Base-by-base conservation (phyloP, 2,329 filamentous ascomycete species). In the Fusarium gaditjirri region DNA sequence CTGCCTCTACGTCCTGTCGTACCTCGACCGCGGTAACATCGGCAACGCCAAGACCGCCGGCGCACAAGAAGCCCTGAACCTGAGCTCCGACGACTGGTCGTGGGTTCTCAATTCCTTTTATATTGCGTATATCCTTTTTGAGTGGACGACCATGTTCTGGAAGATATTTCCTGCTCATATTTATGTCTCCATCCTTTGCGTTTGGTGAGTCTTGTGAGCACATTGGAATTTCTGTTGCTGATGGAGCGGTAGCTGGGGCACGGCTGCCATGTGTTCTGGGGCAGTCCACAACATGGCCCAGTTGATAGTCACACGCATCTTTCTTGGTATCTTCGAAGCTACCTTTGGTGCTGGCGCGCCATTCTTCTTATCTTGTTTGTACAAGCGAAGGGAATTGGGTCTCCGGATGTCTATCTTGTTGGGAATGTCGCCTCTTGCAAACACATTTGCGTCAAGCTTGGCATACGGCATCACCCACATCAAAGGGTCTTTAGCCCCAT, bases 51-150 rank as follows among this genome's bases (percentile, higher is more conserved):
- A 75, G 16, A 65, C 70, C 0, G 73, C 73, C 0, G 73, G 73
- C 0, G 65, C 71, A 1, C 65, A 72, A 33, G 73, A 75, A 2
- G 65, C 46, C 0, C 61, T 75, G 2, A 54, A 47, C 0, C 33
- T 75, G 0, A 69, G 55, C 19, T 62, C 53, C 2, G 60, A 54
- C 1, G 46, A 75, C 14, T 75, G 71, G 73, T 36, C 73, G 1
- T 75, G 73, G 73, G 73, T 75, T 1, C 54, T 75, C 17, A 75
- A 75, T 19, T 36, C 71, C 2, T 75, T 75, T 4, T 75, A 75
- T 23, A 60, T 75, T 31, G 52, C 65, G 5, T 75, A 75, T 9
- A 66, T 75, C 0, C 3, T 64, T 1, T 75, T 75, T 5, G 73
- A 75, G 14, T 75, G 73, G 71, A 74, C 73, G 0, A 75, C 62